phyloP scores from a whole-genome alignment of 2,329 filamentous ascomycete genomes.

The Penicillium sp. region DNA sequence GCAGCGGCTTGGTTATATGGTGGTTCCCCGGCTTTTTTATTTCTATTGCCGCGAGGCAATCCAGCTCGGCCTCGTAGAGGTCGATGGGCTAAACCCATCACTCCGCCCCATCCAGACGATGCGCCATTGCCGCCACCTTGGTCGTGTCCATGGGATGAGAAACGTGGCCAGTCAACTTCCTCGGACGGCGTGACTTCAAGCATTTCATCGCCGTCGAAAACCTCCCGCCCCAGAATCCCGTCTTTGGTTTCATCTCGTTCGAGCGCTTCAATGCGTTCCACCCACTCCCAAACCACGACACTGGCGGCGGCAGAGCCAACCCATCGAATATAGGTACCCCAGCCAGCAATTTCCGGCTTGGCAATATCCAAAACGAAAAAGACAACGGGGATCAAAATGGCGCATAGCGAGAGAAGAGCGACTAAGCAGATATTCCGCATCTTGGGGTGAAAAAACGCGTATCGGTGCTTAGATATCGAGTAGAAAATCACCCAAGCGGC shows the following conservation, averaged over 20 bases:
- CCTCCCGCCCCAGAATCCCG: constrained; percentile 77
- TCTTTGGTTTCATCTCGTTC: constrained; percentile 92
- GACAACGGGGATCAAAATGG: constrained; percentile 79
- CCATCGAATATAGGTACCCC: constrained; percentile 94
- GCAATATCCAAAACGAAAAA: constrained; percentile 90
- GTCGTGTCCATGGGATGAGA: constrained; percentile 31
- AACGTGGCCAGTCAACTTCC: constrained; percentile 44
- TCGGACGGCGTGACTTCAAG: constrained; percentile 58
- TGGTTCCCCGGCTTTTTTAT: constrained; percentile 8
- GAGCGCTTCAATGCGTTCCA: constrained; percentile 83
- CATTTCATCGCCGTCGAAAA: constrained; percentile 93
- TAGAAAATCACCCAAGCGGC: constrained; percentile 93
- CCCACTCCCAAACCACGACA: constrained; percentile 98
- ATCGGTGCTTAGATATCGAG: constrained; percentile 79
- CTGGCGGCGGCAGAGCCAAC: constrained; percentile 89
- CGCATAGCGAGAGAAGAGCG: constrained; percentile 65
- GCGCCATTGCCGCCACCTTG: constrained; percentile 30
- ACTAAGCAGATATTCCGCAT: constrained; percentile 85
- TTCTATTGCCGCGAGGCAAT: constrained; percentile 20
- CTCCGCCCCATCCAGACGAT: constrained; percentile 34
- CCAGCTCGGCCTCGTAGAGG: constrained; percentile 31
- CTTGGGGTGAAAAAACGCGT: constrained; percentile 78
- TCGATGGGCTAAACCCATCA: constrained; percentile 31
- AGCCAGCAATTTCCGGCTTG: constrained; percentile 73
- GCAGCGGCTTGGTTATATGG: constrained; percentile 12